These are phyloP conservation scores for Phytophthora sojae DNA, from an alignment of 352 stramenopile genomes.

Conservation along the genomic window DNA sequence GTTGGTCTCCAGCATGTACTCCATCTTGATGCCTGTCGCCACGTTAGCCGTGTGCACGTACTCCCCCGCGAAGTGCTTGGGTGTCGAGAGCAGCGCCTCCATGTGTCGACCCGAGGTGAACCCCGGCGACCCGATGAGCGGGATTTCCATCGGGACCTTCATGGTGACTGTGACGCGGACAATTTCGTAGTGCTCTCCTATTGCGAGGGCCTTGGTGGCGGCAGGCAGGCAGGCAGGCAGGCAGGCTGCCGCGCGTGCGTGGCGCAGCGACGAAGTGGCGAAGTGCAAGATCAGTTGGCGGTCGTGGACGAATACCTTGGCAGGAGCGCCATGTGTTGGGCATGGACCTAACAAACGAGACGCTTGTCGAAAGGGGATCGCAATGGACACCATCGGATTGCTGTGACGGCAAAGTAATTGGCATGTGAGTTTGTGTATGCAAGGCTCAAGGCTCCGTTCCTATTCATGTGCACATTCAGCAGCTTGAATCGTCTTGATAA, in stretches of 20 bases:
- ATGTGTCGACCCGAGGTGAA: conserved; percentile 37
- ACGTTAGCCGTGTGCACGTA: conserved; percentile 36
- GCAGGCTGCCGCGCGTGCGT: conserved; percentile 2
- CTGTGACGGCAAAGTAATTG: background rate
- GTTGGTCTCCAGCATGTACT: conserved; percentile 43
- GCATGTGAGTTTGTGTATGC: no score
- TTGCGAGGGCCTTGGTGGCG: no score
- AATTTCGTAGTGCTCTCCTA: conserved; percentile 8
- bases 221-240: background rate
- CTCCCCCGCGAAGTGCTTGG: conserved; percentile 34
- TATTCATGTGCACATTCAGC: background rate
- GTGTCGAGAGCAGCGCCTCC: conserved; percentile 37
- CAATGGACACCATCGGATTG: background rate
- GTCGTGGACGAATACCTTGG: conserved; percentile 16
- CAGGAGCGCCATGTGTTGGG: conserved; percentile 22
- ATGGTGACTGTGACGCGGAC: conserved; percentile 1
- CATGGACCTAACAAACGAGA: conserved; percentile 31
- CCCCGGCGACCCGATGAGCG: conserved; percentile 26
- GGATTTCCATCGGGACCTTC: conserved; percentile 29
- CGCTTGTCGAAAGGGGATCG: background rate
- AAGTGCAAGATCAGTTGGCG: conserved; percentile 13
- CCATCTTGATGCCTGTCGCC: conserved; percentile 46
- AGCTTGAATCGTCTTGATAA: conserved; percentile 37
- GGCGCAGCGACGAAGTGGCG: background rate
- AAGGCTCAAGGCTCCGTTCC: no score